Percentiles rank a stretch among this genome's conserved stretches.
phyloP scores from a whole-genome alignment of 345 rosid genomes.

The Kandelia obovata region DNA sequence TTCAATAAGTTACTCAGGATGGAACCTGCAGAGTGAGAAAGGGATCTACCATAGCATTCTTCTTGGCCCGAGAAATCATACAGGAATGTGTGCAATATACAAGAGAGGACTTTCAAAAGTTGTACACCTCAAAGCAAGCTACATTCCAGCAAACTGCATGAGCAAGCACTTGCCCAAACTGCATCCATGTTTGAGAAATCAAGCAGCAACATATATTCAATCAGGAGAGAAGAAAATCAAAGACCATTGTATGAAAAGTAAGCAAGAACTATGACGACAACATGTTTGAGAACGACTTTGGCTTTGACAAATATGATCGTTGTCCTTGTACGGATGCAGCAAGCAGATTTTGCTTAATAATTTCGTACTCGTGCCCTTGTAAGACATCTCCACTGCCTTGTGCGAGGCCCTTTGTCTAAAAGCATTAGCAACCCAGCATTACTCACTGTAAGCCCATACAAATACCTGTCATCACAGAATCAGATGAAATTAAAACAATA shows the following conservation, averaged over 20 bases:
- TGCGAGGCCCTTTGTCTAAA: slow-evolving; percentile 63
- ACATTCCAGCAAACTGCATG: slow-evolving; percentile 28
- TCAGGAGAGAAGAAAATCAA: slow-evolving; percentile 24
- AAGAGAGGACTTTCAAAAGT: slow-evolving; percentile 21
- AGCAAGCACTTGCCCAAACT: slow-evolving; percentile 21
- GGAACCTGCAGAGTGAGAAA: slow-evolving; percentile 9
- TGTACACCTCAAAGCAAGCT: slow-evolving; percentile 19
- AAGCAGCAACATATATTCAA: slow-evolving; percentile 23
- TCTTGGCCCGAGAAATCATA: slow-evolving; percentile 21
- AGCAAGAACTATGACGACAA: not conserved
- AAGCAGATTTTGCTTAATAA: not conserved
- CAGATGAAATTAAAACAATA: not conserved
- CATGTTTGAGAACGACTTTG: not conserved
- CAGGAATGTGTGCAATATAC: slow-evolving; percentile 38
- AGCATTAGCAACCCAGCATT: slow-evolving; percentile 78
- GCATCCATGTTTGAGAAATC: slow-evolving; percentile 24
- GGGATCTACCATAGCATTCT: slow-evolving; percentile 21
- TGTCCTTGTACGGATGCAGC: slow-evolving; percentile 1
- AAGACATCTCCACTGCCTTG: slow-evolving; percentile 76
- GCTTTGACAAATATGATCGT: not conserved
- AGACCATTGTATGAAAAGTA: slow-evolving; percentile 28
- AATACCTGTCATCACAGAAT: slow-evolving; percentile 40
- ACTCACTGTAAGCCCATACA: slow-evolving; percentile 58
- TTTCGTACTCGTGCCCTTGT: slow-evolving; percentile 57
- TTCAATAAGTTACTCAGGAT: not conserved